Conservation (phyloP, 768 basidiomycete genomes). For the Nidularia sp. region DNA sequence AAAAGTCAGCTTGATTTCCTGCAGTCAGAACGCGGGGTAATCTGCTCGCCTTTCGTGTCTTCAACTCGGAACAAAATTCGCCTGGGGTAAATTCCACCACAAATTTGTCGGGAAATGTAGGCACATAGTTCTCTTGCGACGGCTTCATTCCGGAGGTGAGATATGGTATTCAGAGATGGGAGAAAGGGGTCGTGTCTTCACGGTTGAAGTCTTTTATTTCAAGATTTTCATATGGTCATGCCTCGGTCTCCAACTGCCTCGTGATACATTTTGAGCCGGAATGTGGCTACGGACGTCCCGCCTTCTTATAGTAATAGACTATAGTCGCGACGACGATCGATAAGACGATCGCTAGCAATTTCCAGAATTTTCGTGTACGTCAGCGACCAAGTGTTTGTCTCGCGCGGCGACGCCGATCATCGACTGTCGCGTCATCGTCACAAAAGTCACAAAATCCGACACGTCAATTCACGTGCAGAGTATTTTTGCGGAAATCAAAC, state of each 20-base stretch:
- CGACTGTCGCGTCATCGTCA: neutral
- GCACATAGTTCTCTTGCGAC: slow-evolving; percentile 21
- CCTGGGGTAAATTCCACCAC: slow-evolving; percentile 31
- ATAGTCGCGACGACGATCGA: neutral
- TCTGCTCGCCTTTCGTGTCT: slow-evolving; percentile 24
- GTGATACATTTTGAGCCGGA: too few relatives aligned
- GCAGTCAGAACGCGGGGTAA: neutral
- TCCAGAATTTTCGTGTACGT: slow-evolving; percentile 65
- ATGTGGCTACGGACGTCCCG: neutral
- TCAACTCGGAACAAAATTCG: slow-evolving; percentile 30
- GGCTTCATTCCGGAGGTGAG: slow-evolving; percentile 14
- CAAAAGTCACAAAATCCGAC: neutral
- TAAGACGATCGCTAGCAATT: too few relatives aligned
- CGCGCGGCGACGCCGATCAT: neutral
- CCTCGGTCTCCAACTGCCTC: neutral
- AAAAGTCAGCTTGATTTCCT: neutral
- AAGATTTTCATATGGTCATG: neutral
- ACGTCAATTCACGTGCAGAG: neutral
- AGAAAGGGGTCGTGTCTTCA: neutral
- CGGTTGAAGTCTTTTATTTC: neutral
- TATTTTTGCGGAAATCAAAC: neutral
- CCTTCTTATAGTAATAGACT: neutral
- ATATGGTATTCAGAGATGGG: neutral
- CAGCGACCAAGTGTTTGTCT: slow-evolving; percentile 53
- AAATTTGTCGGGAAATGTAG: slow-evolving; percentile 25